A percentile compares a stretch with the other conserved stretches of the same genome.
Evolutionary conservation across 2,329 filamentous ascomycete genomes (phyloP).

Genomic region (Onygenales sp.): DNA sequence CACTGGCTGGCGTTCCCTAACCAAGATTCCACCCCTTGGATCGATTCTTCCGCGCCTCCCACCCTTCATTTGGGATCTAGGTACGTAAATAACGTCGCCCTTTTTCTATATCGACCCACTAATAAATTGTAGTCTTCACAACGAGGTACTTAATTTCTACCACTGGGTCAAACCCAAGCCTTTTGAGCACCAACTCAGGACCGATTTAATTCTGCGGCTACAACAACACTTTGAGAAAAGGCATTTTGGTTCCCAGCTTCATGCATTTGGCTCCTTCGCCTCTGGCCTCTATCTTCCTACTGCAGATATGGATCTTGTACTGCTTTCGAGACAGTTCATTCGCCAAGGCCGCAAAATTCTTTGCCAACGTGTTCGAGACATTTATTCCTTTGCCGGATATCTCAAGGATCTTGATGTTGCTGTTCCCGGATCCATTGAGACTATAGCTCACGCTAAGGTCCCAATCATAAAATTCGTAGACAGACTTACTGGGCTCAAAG

Average conservation of each 20-base stretch:
- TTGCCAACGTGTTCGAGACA: slow-evolving; percentile 42
- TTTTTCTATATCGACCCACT: not conserved
- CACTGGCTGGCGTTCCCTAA: slow-evolving; percentile 43
- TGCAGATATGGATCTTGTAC: slow-evolving; percentile 89
- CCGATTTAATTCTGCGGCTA: slow-evolving; percentile 62
- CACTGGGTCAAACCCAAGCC: slow-evolving; percentile 67
- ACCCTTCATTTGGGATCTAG: slow-evolving; percentile 24
- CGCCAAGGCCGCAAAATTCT: slow-evolving; percentile 41
- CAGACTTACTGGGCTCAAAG: slow-evolving; percentile 62
- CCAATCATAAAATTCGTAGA: slow-evolving; percentile 91
- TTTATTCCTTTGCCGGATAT: slow-evolving; percentile 55
- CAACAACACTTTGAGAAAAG: slow-evolving; percentile 47
- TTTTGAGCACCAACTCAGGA: slow-evolving; percentile 69
- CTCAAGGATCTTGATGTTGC: slow-evolving; percentile 51
- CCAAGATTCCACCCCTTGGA: slow-evolving; percentile 54
- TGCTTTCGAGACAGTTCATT: slow-evolving; percentile 56
- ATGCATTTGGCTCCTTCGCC: slow-evolving; percentile 87
- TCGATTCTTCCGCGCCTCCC: slow-evolving; percentile 17
- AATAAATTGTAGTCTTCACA: slow-evolving; percentile 58
- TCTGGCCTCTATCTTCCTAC: slow-evolving; percentile 69
- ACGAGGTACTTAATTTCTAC: slow-evolving; percentile 84
- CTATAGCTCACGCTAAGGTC: slow-evolving; percentile 69
- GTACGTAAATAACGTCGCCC: slow-evolving; percentile 15
- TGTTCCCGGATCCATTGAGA: slow-evolving; percentile 49
- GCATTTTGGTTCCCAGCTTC: slow-evolving; percentile 54